phyloP scores from a whole-genome alignment of 108 stramenopile genomes.

The Asterionellopsis glacialis region DNA sequence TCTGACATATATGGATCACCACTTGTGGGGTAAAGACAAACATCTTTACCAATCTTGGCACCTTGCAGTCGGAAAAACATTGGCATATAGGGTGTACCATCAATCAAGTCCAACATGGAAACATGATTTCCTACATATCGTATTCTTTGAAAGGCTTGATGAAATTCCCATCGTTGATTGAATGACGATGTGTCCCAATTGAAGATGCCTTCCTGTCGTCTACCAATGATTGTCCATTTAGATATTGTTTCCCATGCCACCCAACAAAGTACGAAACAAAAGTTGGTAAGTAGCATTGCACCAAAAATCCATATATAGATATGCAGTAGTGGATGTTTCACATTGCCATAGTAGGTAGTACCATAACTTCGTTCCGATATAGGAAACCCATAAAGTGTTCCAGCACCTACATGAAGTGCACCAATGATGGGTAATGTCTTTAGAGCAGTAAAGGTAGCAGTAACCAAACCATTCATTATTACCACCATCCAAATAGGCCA shows the following conservation, averaged over 20 bases:
- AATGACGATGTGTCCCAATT: conserved; percentile 49
- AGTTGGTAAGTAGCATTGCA: conserved; percentile 21
- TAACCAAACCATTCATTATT: conserved; percentile 11
- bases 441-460: conserved; percentile 17
- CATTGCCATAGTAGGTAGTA: conserved; percentile 15
- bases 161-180: conserved; percentile 52
- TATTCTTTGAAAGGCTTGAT: conserved; percentile 35
- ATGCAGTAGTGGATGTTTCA: conserved; percentile 1
- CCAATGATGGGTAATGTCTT: conserved; percentile 39
- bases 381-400: conserved; percentile 35
- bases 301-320: conserved; percentile 21
- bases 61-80: conserved; percentile 37
- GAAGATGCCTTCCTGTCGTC: conserved; percentile 33
- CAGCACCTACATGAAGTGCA: conserved; percentile 28
- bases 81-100: conserved; percentile 33
- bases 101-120: conserved; percentile 30
- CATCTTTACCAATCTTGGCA: conserved; percentile 35
- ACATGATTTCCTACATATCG: conserved; percentile 19
- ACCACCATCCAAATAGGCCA: conserved; percentile 33
- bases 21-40: conserved; percentile 53
- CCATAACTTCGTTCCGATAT: conserved; percentile 9
- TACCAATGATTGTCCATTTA: conserved; percentile 52
- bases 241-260: conserved; percentile 39
- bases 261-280: conserved; percentile 19
- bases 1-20: conserved; percentile 65